Percentiles rank a stretch among this genome's conserved stretches.
Conservation (phyloP, 345 rosid species). For the Theobroma cacao region DNA sequence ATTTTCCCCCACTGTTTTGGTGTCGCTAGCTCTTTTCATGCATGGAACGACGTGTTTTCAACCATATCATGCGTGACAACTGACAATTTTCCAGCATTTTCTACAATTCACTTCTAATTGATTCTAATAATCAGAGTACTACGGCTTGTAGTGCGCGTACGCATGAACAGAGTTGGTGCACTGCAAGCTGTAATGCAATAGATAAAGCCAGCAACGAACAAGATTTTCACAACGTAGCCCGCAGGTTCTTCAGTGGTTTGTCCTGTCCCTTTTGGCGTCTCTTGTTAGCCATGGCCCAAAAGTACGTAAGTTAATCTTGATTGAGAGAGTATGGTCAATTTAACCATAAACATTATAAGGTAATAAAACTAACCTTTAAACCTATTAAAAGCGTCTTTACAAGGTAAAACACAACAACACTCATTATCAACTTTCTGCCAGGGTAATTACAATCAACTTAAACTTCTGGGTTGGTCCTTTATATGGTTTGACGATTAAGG, state of each 20-base stretch:
- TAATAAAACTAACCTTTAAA: background rate
- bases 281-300: no score
- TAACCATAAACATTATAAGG: background rate
- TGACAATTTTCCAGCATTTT: no score
- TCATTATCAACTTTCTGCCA: background rate
- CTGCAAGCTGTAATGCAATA: slow-evolving; percentile 20
- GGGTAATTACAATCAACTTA: slow-evolving; percentile 8
- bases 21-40: no score
- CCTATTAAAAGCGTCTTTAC: background rate
- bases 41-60: no score
- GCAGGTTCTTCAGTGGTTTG: no score
- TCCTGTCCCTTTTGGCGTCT: no score
- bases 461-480: slow-evolving; percentile 18
- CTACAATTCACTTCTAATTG: no score
- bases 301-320: no score
- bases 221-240: background rate
- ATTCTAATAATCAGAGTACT: background rate
- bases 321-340: no score
- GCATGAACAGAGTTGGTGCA: slow-evolving; percentile 14
- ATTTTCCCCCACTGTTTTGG: no score
- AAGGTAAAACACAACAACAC: background rate
- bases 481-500: slow-evolving; percentile 12
- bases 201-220: background rate
- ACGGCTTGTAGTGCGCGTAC: background rate
- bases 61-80: no score